Base-by-base conservation (phyloP, 345 rosid species). In the Crucihimalaya himalaica region DNA sequence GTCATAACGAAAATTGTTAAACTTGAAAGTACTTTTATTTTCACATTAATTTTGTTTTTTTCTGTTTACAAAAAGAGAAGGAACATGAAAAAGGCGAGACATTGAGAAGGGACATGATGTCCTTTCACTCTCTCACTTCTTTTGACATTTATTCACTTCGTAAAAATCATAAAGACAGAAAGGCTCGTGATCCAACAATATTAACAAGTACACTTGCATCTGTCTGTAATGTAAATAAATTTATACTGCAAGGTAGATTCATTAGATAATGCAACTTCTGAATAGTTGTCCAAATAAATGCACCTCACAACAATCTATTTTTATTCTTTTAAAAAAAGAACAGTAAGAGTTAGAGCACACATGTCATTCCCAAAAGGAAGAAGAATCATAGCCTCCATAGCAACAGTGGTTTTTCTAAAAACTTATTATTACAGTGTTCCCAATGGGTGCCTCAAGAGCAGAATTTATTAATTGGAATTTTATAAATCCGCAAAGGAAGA, bases 151-250 rank as follows among this genome's bases (percentile, higher is more conserved):
- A 50, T 57, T 47, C 27, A 65, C n/a, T 67, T 74, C 46, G 50
- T 74, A 34, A 65, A 65, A 55, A 35, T 66, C 68, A 61, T 37
- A 60, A 68, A 68, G 79, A 75, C 64, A 68, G 57, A 68, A 68
- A 32, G 74, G 79, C 79, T 75, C 79, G 74, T 75, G 74, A 75
- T 75, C 79, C 79, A 53, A 75, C 28, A 23, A 52, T 53, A 68
- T 19, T 42, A 61, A 52, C 51, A 75, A 74, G 79, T 75, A 75
- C 79, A 75, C 48, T 61, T 61, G 68, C 70, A 51, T 37, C 63
- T 58, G 73, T 74, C 16, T 39, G 67, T 34, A 56, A 40, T n/a
- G 72, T 47, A 48, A 46, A 47, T 47, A 32, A 23, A 40, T 16
- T 39, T 46, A 27, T 27, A 62, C 62, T 39, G 42, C 20, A 28